Conservation (phyloP, 2,329 filamentous ascomycete genomes). For the Venturia carpophila region DNA sequence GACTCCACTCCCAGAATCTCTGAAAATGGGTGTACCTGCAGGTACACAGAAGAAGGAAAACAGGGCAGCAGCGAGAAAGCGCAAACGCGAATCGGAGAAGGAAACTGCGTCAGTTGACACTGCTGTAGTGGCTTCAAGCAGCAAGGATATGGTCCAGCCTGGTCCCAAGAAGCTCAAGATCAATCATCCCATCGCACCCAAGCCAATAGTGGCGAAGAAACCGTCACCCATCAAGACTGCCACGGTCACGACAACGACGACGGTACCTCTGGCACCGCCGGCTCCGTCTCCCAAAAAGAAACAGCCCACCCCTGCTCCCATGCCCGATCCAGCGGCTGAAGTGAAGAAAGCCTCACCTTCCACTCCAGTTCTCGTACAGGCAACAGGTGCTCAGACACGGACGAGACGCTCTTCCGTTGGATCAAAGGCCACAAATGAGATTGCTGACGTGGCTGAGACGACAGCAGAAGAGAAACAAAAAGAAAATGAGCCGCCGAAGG, state of each 20-base stretch:
- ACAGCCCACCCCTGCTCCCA: slow-evolving; percentile 19
- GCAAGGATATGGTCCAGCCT: slow-evolving; percentile 19
- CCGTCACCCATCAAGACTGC: slow-evolving; percentile 22
- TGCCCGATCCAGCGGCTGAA: slow-evolving; percentile 18
- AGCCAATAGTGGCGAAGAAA: slow-evolving; percentile 30
- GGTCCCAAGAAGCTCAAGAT: slow-evolving; percentile 18
- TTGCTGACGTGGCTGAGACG: slow-evolving; percentile 7
- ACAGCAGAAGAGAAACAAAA: slow-evolving; percentile 18
- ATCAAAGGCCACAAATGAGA: background rate
- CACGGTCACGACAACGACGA: slow-evolving; percentile 26
- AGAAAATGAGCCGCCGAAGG: background rate
- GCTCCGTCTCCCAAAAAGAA: slow-evolving; percentile 26
- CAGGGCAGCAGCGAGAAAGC: slow-evolving; percentile 34
- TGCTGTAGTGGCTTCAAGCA: slow-evolving; percentile 23
- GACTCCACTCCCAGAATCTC: slow-evolving; percentile 20
- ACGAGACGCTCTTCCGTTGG: slow-evolving; percentile 21
- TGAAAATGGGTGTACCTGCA: slow-evolving; percentile 22
- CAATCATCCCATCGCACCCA: slow-evolving; percentile 16
- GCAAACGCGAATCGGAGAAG: slow-evolving; percentile 46
- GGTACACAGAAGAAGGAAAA: slow-evolving; percentile 24
- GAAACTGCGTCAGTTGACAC: slow-evolving; percentile 21
- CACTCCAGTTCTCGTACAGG: slow-evolving; percentile 21
- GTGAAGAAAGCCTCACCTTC: slow-evolving; percentile 22
- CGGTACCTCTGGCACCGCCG: slow-evolving; percentile 39
- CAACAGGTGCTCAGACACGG: slow-evolving; percentile 31